Evolutionary conservation across 192 early-diverging fungal species (phyloP).

Genomic region (Backusella tuberculispora): DNA sequence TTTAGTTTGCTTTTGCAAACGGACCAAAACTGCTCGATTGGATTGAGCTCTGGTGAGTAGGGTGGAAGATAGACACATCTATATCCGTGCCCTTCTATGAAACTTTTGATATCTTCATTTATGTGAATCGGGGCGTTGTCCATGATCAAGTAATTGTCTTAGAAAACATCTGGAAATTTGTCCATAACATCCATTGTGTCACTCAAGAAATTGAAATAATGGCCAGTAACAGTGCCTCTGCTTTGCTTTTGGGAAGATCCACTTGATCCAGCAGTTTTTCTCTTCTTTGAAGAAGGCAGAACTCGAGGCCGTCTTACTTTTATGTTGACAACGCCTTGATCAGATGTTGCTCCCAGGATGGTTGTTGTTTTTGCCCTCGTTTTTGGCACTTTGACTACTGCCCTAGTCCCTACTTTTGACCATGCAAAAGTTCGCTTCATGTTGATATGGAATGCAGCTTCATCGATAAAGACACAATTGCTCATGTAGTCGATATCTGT

Average conservation of each 20-base stretch:
- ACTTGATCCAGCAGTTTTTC: not conserved
- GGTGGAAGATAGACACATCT: conserved; percentile 22
- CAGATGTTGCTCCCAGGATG: not conserved
- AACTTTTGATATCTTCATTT: not conserved
- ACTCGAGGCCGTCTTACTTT: conserved; percentile 6
- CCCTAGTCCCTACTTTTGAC: not conserved
- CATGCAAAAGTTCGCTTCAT: conserved; percentile 16
- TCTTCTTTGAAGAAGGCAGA: not conserved
- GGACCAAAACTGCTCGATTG: conserved; percentile 32
- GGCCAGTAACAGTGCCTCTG: conserved; percentile 13
- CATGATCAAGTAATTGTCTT: not conserved
- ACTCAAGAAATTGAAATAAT: conserved; percentile 5
- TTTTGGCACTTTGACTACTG: not conserved
- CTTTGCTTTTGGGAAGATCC: not conserved
- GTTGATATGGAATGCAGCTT: conserved; percentile 17
- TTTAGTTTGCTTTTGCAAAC: no score
- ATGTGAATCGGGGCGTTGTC: no score
- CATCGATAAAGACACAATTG: conserved; percentile 17
- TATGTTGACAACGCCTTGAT: not conserved
- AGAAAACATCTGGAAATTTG: not conserved
- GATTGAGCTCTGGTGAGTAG: conserved; percentile 24
- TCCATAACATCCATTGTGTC: conserved; percentile 19
- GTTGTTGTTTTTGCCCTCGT: conserved; percentile 8
- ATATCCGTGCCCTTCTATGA: conserved; percentile 6
- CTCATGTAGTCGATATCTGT: conserved; percentile 21